Evolutionary conservation across 2,329 filamentous ascomycete genomes (phyloP), one percentile per base, ranked within the genome.

Genomic region (Aspergillus versicolor): DNA sequence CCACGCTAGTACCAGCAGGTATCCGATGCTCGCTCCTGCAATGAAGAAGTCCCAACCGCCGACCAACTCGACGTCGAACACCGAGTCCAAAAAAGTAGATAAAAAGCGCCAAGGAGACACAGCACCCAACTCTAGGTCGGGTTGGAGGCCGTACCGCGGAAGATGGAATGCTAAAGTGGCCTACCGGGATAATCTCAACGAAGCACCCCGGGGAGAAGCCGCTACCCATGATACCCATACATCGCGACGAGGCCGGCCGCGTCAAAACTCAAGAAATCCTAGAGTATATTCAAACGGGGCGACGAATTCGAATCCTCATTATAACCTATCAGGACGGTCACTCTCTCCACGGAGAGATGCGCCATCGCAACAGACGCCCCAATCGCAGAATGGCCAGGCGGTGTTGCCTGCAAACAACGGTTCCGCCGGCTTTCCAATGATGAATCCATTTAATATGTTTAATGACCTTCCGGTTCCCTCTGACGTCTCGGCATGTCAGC

Each of bases 141-240:
- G 55, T 40, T 67, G 64, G 64, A 60, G 62, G 32, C 63, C 64
- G 2, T 63, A 63, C 44, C 52, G 46, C 34, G 60, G 55, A 46
- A 63, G 64, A 30, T 65, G 63, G 63, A 58, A 54, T 30, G 45
- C 57, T 7, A 64, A 61, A 19, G 45, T 49, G n/a, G 42, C 53
- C 9, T 40, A 49, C 42, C 44, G 48, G 12, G 45, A 53, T 11
- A 43, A 52, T 30, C 24, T 49, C 45, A 37, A 38, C 21, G 45
- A 48, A 19, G 13, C 52, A 3, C 15, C 24, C 21, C 52, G n/a
- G 27, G 40, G 12, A 9, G 30, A 41, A 15, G 9, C 37, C 27
- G 7, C 44, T 37, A 17, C 55, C 9, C 30, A 41, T 32, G 6
- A 37, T 32, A 45, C 37, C 30, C 43, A 56, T 15, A 41, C 21